A percentile compares a stretch with the other conserved stretches of the same genome.
Conservation (phyloP, 768 basidiomycete genomes). For the Leucosporidium yakuticum region DNA sequence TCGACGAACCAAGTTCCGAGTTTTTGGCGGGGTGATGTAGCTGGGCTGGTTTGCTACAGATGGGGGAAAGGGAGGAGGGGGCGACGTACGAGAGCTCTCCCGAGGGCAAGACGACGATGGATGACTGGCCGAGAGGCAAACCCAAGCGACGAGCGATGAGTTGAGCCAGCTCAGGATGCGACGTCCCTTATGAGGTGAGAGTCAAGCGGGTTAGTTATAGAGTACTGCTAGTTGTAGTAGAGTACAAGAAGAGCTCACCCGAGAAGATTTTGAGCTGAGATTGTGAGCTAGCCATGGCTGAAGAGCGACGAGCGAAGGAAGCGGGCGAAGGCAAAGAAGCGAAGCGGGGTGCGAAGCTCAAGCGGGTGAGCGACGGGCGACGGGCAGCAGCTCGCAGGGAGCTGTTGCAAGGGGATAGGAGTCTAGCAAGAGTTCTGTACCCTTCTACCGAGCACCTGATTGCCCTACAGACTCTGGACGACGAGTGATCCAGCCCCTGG, state of each 20-base stretch:
- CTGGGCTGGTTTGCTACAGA: not conserved
- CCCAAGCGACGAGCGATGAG: slow-evolving; percentile 78
- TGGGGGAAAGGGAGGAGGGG: not conserved
- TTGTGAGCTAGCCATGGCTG: too few species aligned
- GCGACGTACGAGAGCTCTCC: slow-evolving; percentile 83
- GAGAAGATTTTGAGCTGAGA: slow-evolving; percentile 12
- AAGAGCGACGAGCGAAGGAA: too few species aligned
- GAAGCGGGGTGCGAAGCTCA: too few species aligned
- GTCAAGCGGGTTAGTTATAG: not conserved
- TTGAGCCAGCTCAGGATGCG: slow-evolving; percentile 86
- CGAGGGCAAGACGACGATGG: slow-evolving; percentile 75
- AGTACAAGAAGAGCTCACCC: not conserved
- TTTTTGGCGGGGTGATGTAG: not conserved
- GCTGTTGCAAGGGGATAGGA: too few species aligned
- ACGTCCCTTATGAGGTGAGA: slow-evolving; percentile 14
- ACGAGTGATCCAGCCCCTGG: too few species aligned
- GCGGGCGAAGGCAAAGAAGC: too few species aligned
- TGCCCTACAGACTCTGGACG: too few species aligned
- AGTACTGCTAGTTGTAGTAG: too few species aligned
- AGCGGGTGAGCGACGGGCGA: too few species aligned
- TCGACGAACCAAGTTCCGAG: not conserved
- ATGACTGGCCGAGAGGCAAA: slow-evolving; percentile 75
- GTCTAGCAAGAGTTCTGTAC: too few species aligned
- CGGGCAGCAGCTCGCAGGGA: too few species aligned
- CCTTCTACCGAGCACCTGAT: too few species aligned